phyloP scores from a whole-genome alignment of 495 filamentous ascomycete genomes.

The Poronia punctata region DNA sequence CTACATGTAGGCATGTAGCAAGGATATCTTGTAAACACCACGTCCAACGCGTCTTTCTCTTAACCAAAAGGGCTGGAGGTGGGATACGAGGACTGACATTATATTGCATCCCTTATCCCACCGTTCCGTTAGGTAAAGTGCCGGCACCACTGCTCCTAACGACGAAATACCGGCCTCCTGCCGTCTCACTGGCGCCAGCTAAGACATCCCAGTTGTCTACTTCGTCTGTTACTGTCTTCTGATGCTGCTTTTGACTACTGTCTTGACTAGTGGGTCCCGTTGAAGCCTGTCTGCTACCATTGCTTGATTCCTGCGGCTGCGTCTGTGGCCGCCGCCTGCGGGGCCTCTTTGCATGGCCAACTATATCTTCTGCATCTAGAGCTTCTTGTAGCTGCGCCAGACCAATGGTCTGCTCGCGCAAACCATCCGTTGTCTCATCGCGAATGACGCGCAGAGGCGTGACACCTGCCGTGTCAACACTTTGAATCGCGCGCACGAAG shows the following conservation, averaged over 20 bases:
- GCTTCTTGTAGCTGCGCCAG: slow-evolving; percentile 30
- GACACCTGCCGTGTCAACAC: slow-evolving; percentile 65
- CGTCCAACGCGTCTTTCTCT: no score
- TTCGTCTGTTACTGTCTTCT: slow-evolving; percentile 17
- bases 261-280: background rate
- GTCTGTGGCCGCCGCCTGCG: slow-evolving; percentile 27
- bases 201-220: slow-evolving; percentile 64
- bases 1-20: background rate
- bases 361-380: slow-evolving; percentile 34
- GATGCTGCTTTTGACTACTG: slow-evolving; percentile 14
- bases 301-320: slow-evolving; percentile 12
- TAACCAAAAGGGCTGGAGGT: no score
- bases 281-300: no score
- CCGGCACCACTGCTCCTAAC: slow-evolving; percentile 53
- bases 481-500: slow-evolving; percentile 79
- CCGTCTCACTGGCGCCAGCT: slow-evolving; percentile 54
- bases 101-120: background rate
- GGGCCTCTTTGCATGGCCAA: slow-evolving; percentile 39
- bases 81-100: no score
- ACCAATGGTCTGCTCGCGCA: slow-evolving; percentile 36
- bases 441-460: slow-evolving; percentile 68
- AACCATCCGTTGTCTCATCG: slow-evolving; percentile 59
- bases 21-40: no score
- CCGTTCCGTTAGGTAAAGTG: background rate
- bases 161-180: slow-evolving; percentile 64